Evolutionary conservation across 768 basidiomycete genomes (phyloP).

Genomic region (Tricholoma sp.): DNA sequence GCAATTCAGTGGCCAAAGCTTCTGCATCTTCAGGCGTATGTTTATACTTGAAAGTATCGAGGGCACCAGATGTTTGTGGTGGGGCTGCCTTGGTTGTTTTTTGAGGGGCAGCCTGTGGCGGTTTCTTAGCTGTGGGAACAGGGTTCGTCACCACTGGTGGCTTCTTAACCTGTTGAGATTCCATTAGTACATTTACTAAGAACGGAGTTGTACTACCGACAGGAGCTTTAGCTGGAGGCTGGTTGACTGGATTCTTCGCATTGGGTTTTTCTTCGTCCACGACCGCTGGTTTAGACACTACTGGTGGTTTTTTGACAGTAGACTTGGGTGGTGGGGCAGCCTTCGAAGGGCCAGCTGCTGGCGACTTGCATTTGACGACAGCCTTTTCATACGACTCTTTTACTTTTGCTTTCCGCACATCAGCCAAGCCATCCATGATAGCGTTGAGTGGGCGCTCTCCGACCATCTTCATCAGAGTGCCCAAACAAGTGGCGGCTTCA

Average conservation of each 20-base stretch:
- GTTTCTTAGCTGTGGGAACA: constrained; percentile 40
- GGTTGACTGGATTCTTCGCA: constrained; percentile 42
- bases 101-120: constrained; percentile 30
- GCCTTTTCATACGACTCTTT: constrained; percentile 92
- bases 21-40: constrained; percentile 93
- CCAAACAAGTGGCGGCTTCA: constrained; percentile 85
- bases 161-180: constrained; percentile 48
- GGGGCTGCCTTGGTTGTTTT: constrained; percentile 44
- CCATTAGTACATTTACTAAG: constrained; percentile 1
- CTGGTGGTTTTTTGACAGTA: constrained; percentile 28
- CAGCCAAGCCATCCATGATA: constrained; percentile 77
- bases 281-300: constrained; percentile 16
- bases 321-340: constrained; percentile 29
- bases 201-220: constrained; percentile 23
- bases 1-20: constrained; percentile 59
- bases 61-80: constrained; percentile 42
- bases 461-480: constrained; percentile 93
- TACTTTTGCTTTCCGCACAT: constrained; percentile 86
- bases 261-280: constrained; percentile 10
- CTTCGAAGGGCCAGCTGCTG: constrained; percentile 47
- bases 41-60: constrained; percentile 88
- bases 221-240: constrained; percentile 44
- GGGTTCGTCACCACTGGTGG: constrained; percentile 27
- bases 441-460: constrained; percentile 91
- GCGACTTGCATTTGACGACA: constrained; percentile 82